Conservation (phyloP, 2,329 filamentous ascomycete genomes). For the Aspergillus carbonarius region DNA sequence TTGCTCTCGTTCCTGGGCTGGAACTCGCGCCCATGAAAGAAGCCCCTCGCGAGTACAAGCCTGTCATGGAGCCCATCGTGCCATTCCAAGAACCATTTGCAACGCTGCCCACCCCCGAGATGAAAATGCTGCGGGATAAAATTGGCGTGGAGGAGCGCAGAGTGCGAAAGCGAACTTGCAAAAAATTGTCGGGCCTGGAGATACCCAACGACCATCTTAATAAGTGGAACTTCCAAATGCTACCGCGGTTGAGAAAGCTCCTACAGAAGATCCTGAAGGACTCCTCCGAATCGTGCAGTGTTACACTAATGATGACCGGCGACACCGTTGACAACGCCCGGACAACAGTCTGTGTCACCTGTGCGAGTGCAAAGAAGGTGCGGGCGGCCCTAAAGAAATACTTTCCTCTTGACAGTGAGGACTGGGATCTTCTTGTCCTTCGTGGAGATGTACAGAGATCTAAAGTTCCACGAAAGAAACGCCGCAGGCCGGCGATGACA, state of each 20-base stretch:
- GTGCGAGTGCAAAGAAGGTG: conserved; percentile 58
- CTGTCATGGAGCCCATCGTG: conserved; percentile 13
- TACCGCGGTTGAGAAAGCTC: conserved; percentile 58
- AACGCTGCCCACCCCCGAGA: conserved; percentile 22
- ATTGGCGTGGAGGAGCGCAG: conserved; percentile 28
- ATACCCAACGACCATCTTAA: conserved; percentile 57
- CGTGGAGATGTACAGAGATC: conserved; percentile 58
- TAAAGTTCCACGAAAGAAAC: conserved; percentile 49
- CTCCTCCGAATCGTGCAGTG: conserved; percentile 60
- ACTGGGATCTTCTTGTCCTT: conserved; percentile 61
- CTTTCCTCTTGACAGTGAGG: conserved; percentile 56
- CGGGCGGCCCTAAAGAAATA: conserved; percentile 58
- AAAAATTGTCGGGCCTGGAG: conserved; percentile 49
- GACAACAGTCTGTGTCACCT: conserved; percentile 64
- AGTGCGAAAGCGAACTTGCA: conserved; percentile 41
- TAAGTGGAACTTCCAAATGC: conserved; percentile 59
- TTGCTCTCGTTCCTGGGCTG: conserved; percentile 38
- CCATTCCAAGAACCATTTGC: conserved; percentile 21
- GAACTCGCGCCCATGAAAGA: conserved; percentile 28
- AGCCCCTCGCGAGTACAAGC: conserved; percentile 17
- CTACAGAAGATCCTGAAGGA: conserved; percentile 60
- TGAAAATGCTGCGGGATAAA: conserved; percentile 26
- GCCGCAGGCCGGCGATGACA: conserved; percentile 37
- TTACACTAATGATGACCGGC: conserved; percentile 61
- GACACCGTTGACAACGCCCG: conserved; percentile 56